Conservation (phyloP, 225 moss, liverwort and hornwort genomes). For the Bryum argenteum region DNA sequence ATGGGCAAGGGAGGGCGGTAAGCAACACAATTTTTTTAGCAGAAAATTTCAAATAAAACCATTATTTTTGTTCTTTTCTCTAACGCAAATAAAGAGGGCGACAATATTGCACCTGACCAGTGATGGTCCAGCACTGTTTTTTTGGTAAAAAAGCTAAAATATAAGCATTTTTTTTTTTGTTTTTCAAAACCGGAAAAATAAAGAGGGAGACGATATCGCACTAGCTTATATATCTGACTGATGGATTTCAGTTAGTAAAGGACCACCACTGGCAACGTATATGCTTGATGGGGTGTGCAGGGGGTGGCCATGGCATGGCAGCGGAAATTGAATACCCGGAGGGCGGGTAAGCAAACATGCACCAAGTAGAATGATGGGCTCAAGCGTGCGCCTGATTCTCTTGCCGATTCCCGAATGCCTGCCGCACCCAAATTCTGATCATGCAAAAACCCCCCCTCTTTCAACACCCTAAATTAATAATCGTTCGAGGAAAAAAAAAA, state of each 20-base stretch:
- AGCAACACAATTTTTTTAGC: too few species aligned
- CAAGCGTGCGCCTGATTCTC: constrained; percentile 26
- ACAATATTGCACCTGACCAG: too few species aligned
- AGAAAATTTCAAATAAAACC: too few species aligned
- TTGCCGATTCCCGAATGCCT: neutral
- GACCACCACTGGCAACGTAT: neutral
- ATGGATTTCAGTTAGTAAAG: constrained; percentile 29
- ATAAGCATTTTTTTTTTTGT: too few species aligned
- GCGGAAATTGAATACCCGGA: neutral
- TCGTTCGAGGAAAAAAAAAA: too few species aligned
- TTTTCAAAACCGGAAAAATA: neutral
- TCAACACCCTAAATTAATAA: neutral
- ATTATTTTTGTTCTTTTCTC: too few species aligned
- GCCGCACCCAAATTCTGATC: constrained; percentile 33
- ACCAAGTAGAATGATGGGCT: constrained; percentile 30
- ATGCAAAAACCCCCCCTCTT: neutral
- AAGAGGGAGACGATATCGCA: neutral
- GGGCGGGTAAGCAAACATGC: neutral
- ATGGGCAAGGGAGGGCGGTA: too few species aligned
- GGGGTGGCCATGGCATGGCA: neutral
- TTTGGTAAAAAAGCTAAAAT: neutral
- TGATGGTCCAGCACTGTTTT: too few species aligned
- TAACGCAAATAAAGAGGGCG: too few species aligned
- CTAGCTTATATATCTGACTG: constrained; percentile 1
- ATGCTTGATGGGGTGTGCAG: too few species aligned